phyloP scores from a whole-genome alignment of 2,329 filamentous ascomycete genomes.

The Trichoderma asperellum region DNA sequence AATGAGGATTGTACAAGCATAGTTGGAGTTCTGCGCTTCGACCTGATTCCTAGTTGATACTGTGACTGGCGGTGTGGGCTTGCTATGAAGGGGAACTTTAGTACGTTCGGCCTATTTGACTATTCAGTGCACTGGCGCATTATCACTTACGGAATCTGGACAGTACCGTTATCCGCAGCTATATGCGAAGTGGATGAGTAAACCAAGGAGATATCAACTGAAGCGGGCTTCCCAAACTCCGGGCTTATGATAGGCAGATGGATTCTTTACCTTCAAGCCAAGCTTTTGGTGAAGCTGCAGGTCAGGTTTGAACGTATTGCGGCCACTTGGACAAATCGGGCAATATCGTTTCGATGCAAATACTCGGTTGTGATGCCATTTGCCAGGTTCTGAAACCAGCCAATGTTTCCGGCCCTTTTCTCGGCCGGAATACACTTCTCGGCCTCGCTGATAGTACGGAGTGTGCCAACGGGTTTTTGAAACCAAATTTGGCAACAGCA shows the following conservation, averaged over 20 bases:
- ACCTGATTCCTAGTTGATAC: neutral
- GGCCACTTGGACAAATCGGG: conserved; percentile 5
- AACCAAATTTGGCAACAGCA: neutral
- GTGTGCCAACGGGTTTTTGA: neutral
- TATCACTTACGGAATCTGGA: neutral
- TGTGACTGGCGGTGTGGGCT: neutral
- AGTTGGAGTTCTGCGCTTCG: neutral
- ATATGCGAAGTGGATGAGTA: neutral
- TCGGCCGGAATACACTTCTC: conserved; percentile 24
- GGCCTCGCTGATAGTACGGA: neutral
- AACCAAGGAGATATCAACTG: neutral
- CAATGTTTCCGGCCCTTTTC: conserved; percentile 26
- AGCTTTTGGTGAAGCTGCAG: neutral
- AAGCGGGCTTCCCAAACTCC: neutral
- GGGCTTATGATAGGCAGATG: neutral
- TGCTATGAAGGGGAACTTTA: neutral
- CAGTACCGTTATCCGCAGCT: neutral
- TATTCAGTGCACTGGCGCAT: neutral
- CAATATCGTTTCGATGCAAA: conserved; percentile 7
- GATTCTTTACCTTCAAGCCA: neutral
- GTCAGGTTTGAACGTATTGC: neutral
- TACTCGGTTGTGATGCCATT: conserved; percentile 11
- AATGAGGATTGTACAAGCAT: neutral
- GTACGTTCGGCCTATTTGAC: neutral
- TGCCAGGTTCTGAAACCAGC: conserved; percentile 13